Evolutionary conservation across 2,329 filamentous ascomycete genomes (phyloP).

Genomic region (Ophiocordyceps polyrhachis-furcata): DNA sequence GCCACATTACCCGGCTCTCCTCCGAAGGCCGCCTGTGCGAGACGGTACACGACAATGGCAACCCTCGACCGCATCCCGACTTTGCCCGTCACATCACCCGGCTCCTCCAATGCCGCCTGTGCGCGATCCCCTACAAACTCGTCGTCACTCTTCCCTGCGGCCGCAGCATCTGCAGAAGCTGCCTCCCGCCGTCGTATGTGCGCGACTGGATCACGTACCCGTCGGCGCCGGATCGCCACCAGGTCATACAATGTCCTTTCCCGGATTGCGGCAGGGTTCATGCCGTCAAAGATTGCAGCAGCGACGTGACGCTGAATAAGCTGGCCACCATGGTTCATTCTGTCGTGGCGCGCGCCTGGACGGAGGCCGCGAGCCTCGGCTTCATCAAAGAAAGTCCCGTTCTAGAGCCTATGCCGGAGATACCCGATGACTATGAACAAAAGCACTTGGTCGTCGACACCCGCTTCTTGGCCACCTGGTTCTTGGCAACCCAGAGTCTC

Average conservation of each 20-base stretch:
- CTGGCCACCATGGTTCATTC: conserved; percentile 40
- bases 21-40: conserved; percentile 67
- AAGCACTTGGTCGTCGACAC: conserved; percentile 27
- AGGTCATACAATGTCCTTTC: conserved; percentile 61
- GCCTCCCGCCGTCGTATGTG: conserved; percentile 47
- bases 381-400: conserved; percentile 20
- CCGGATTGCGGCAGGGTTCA: conserved; percentile 49
- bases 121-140: conserved; percentile 45
- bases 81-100: conserved; percentile 28
- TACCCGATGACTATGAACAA: not conserved
- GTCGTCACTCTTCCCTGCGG: conserved; percentile 71
- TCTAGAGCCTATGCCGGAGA: conserved; percentile 13
- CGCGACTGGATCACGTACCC: conserved; percentile 64
- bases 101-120: conserved; percentile 59
- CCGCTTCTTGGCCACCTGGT: conserved; percentile 46
- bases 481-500: conserved; percentile 41
- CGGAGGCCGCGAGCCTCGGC: conserved; percentile 7
- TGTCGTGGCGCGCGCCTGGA: conserved; percentile 26
- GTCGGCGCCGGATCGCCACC: conserved; percentile 41
- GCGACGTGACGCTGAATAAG: conserved; percentile 61
- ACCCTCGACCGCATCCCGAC: not conserved
- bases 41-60: conserved; percentile 5
- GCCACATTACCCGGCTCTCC: no score
- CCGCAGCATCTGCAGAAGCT: conserved; percentile 54
- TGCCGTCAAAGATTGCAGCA: conserved; percentile 54